A percentile compares a stretch with the other conserved stretches of the same genome.
Evolutionary conservation across 2,329 filamentous ascomycete species (phyloP).

Genomic region (Trichocomaceae sp.): DNA sequence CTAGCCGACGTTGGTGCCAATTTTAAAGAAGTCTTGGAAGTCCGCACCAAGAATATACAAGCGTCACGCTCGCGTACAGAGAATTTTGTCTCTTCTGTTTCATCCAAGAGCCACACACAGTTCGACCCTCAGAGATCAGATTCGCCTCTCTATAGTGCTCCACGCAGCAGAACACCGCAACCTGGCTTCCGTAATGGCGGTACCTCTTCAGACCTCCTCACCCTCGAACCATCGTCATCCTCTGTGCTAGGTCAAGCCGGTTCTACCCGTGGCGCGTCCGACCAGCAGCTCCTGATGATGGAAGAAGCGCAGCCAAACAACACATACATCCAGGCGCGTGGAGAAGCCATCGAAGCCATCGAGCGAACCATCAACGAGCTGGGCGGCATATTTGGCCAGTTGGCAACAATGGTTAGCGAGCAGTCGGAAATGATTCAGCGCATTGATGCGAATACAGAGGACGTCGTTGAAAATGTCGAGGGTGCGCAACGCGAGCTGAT

Average conservation of each 20-base stretch:
- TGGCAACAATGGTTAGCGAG: slow-evolving; percentile 94
- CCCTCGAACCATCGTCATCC: slow-evolving; percentile 62
- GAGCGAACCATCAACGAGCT: slow-evolving; percentile 92
- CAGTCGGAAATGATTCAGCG: slow-evolving; percentile 97
- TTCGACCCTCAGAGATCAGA: slow-evolving; percentile 65
- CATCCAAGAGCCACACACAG: slow-evolving; percentile 61
- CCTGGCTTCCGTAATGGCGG: slow-evolving; percentile 42
- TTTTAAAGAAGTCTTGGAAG: slow-evolving; percentile 96
- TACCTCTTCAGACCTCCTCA: slow-evolving; percentile 60
- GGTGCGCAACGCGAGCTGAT: slow-evolving; percentile 90
- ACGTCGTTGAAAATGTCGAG: slow-evolving; percentile 97
- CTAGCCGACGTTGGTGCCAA: slow-evolving; percentile 87
- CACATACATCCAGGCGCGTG: slow-evolving; percentile 84
- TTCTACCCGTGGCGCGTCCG: slow-evolving; percentile 52
- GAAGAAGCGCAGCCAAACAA: slow-evolving; percentile 84
- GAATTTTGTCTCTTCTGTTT: slow-evolving; percentile 90
- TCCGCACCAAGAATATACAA: slow-evolving; percentile 96
- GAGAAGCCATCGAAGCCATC: slow-evolving; percentile 93
- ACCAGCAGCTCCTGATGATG: slow-evolving; percentile 86
- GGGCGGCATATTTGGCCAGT: slow-evolving; percentile 84
- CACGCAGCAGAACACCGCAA: slow-evolving; percentile 60
- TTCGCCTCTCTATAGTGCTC: slow-evolving; percentile 79
- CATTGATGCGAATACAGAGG: slow-evolving; percentile 95
- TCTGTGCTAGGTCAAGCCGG: slow-evolving; percentile 38
- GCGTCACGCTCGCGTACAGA: slow-evolving; percentile 86